Base-by-base conservation (phyloP, 2,329 filamentous ascomycete genomes). In the Ophidiomyces ophidiicola region DNA sequence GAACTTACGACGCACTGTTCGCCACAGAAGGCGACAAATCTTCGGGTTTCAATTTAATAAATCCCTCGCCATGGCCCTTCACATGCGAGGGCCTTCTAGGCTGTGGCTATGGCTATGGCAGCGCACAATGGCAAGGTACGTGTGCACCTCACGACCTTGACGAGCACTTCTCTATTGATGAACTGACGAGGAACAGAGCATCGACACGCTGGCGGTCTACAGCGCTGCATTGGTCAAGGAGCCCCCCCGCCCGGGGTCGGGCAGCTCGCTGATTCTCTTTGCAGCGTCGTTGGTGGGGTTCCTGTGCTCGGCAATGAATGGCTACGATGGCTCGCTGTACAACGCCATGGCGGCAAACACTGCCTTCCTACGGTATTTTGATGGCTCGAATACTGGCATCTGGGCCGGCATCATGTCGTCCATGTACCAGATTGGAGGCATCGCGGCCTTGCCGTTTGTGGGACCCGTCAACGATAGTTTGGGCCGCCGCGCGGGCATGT, bases 241-340 rank as follows among this genome's bases (percentile, higher is more conserved):
- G 49, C 42, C 42, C 6, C 66, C 68, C 4, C 30, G 31, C 12
- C 35, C 35, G 7, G 17, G 25, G 36, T 11, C 36, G 32, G 12
- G 35, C 18, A 23, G 20, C 43, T 30, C 32, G 38, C 10, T 43
- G 3, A 12, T 49, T 36, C 42, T 49, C 11, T 43, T 53, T 17
- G 45, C 49, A 34, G 31, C 42, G 17, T 40, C 46, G 10, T 19
- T 53, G 34, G 41, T 54, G 15, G 63, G 60, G 21, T 67, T 62
- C 50, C 59, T 64, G 46, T 63, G 59, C 44, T 69, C 66, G 17
- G 72, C 68, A 6, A 67, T 70, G 63, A 73, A 74, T 52, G 72
- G 72, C 19, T 76, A 70, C 46, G 72, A 77, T 46, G 71, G 71
- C 25, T 71, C 68, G 19, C 63, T 78, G 35, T 70, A 74, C 49